Base-by-base conservation (phyloP, 2,329 filamentous ascomycete species). In the Arthrobotrys musiformis region DNA sequence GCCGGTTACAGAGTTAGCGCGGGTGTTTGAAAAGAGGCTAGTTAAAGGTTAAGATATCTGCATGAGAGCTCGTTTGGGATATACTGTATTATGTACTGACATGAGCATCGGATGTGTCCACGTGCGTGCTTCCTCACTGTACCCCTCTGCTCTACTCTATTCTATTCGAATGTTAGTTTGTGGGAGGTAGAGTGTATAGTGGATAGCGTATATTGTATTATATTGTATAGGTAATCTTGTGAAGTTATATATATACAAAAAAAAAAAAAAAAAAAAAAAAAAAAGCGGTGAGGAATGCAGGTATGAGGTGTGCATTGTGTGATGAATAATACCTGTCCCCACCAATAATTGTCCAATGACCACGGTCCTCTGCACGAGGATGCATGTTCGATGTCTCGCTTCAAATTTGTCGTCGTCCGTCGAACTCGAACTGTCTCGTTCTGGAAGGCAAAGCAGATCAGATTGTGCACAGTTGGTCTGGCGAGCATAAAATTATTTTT, bases 401-500 rank as follows among this genome's bases (percentile, higher is more conserved):
- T 5, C 30, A 35, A 35, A 35, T 35, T 35, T 35, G 30, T n/a
- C n/a, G n/a, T n/a, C n/a, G n/a, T n/a, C n/a, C n/a, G n/a, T n/a
- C n/a, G n/a, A n/a, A n/a, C n/a, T 1, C 11, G 40, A 19, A 42
- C 19, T 42, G 44, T 48, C 44, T 26, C 13, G n/a, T 48, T 48
- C 44, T 52, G 48, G 48, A 52, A 52, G 50, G 50, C 50, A 56
- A 35, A 30, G 26, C 24, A 52, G 48, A 30, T 50, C 46, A 28
- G 11, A 22, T 9, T 24, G 13, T 17, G 35, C 7, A 15, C 37
- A 17, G 28, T 1, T 17, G 17, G 15, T 30, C 58, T 19, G 22
- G 52, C 54, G 42, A 60, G 48, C 58, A 64, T 64, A 72, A 72
- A 72, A 72, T 67, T 52, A 64, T 62, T 64, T 75, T 74, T 63